Percentiles rank a stretch among this genome's conserved stretches.
Conservation (phyloP, 257 asterid genomes). For the Apocynum venetum region DNA sequence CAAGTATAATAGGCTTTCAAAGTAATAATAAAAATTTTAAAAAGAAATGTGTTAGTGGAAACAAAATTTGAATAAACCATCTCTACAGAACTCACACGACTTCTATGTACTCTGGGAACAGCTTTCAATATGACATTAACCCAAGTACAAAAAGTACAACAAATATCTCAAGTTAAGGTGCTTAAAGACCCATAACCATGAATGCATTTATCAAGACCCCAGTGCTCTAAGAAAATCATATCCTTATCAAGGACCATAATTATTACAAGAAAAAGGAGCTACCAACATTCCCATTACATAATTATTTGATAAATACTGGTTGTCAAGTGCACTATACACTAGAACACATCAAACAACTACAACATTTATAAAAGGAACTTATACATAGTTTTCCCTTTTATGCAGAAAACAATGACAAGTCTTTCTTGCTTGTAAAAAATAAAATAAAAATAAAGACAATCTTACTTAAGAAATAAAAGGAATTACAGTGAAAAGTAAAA, state of each 20-base stretch:
- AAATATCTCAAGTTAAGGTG: not conserved
- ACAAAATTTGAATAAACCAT: not conserved
- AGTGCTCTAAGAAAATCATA: not conserved
- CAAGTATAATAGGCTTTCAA: not conserved
- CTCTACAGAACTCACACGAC: not conserved
- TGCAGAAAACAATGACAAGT: not conserved
- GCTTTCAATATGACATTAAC: not conserved
- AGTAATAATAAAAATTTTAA: not conserved
- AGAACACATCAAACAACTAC: not conserved
- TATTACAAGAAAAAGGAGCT: not conserved
- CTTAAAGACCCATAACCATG: not conserved
- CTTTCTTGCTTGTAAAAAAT: not conserved
- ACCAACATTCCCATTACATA: not conserved
- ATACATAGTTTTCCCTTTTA: not conserved
- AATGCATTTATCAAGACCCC: not conserved
- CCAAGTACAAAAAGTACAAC: not conserved
- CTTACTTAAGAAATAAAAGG: not conserved
- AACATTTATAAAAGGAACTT: not conserved
- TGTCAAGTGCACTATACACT: conserved; percentile 2
- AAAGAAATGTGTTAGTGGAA: not conserved
- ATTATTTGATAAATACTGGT: not conserved
- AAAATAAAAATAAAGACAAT: not conserved
- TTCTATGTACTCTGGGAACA: not conserved
- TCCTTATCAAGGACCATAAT: not conserved
- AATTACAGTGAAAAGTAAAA: not conserved